These are phyloP conservation scores for Boletus reticuloceps DNA, from an alignment of 768 basidiomycete species.

Conservation along the genomic window DNA sequence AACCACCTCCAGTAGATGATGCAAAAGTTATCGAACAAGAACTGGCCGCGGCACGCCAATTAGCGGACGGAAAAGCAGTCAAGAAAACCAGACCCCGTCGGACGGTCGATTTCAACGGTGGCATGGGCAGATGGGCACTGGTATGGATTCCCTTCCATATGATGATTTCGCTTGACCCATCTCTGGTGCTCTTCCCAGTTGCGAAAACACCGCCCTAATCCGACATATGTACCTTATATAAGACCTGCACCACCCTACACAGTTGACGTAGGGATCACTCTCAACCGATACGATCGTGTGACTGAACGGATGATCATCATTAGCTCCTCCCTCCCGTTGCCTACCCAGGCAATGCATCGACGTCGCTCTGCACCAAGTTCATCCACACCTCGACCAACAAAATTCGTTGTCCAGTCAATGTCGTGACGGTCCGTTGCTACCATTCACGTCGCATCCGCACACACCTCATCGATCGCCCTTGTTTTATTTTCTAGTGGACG, in stretches of 20 bases:
- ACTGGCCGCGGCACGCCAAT: slow-evolving; percentile 66
- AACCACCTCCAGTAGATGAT: slow-evolving; percentile 79
- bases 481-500: slow-evolving; percentile 69
- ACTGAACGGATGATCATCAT: slow-evolving; percentile 27
- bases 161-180: not conserved
- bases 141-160: slow-evolving; percentile 44
- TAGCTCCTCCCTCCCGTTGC: slow-evolving; percentile 94
- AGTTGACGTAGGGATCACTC: slow-evolving; percentile 66
- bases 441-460: not conserved
- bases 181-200: slow-evolving; percentile 40
- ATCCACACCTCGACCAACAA: slow-evolving; percentile 99
- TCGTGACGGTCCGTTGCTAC: slow-evolving; percentile 73
- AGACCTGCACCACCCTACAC: slow-evolving; percentile 87
- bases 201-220: slow-evolving; percentile 76
- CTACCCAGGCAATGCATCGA: slow-evolving; percentile 87
- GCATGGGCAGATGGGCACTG: slow-evolving; percentile 80
- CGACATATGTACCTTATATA: slow-evolving; percentile 71
- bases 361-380: slow-evolving; percentile 94
- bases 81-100: slow-evolving; percentile 91
- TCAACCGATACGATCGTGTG: slow-evolving; percentile 12
- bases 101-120: slow-evolving; percentile 94
- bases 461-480: not conserved
- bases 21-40: slow-evolving; percentile 75
- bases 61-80: slow-evolving; percentile 75
- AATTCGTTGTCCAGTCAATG: slow-evolving; percentile 94